Conservation (phyloP, 1,284 basidiomycete genomes). For the Trichosporon coremiiforme region DNA sequence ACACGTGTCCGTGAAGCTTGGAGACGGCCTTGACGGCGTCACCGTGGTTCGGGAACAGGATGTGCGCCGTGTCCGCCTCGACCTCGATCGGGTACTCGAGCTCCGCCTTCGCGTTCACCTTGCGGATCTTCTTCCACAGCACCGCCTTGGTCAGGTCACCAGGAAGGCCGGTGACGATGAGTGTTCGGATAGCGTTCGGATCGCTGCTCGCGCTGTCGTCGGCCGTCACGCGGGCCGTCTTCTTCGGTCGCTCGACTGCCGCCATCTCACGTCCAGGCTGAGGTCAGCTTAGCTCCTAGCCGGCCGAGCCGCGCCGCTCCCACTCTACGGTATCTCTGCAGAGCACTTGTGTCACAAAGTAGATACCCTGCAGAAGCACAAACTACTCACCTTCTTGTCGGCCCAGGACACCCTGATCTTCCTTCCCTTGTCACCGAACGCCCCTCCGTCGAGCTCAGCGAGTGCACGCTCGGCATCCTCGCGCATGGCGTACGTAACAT, state of each 20-base stretch:
- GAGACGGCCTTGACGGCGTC: slow-evolving; percentile 72
- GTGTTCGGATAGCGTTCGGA: slow-evolving; percentile 75
- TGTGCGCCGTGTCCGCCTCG: slow-evolving; percentile 62
- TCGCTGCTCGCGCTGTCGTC: slow-evolving; percentile 56
- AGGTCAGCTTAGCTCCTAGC: not conserved
- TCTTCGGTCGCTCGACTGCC: slow-evolving; percentile 25
- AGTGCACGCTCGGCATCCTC: slow-evolving; percentile 84
- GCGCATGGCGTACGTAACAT: slow-evolving; percentile 85
- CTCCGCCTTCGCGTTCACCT: slow-evolving; percentile 68
- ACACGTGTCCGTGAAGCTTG: slow-evolving; percentile 91
- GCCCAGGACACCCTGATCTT: slow-evolving; percentile 78
- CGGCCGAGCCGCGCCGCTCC: slow-evolving; percentile 15
- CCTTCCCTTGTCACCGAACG: slow-evolving; percentile 63
- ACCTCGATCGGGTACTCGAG: slow-evolving; percentile 64
- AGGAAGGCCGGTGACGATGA: slow-evolving; percentile 76
- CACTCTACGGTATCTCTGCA: not conserved
- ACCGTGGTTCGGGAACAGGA: slow-evolving; percentile 72
- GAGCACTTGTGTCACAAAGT: no score
- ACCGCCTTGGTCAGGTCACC: slow-evolving; percentile 68
- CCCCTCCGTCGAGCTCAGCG: slow-evolving; percentile 61
- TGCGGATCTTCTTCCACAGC: slow-evolving; percentile 85
- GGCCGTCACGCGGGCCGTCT: slow-evolving; percentile 30
- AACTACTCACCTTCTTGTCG: slow-evolving; percentile 65
- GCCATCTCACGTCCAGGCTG: slow-evolving; percentile 28
- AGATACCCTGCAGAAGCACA: not conserved